Base-by-base conservation (phyloP, 148 eudicot genomes). In the Rhododendron mucronatum region DNA sequence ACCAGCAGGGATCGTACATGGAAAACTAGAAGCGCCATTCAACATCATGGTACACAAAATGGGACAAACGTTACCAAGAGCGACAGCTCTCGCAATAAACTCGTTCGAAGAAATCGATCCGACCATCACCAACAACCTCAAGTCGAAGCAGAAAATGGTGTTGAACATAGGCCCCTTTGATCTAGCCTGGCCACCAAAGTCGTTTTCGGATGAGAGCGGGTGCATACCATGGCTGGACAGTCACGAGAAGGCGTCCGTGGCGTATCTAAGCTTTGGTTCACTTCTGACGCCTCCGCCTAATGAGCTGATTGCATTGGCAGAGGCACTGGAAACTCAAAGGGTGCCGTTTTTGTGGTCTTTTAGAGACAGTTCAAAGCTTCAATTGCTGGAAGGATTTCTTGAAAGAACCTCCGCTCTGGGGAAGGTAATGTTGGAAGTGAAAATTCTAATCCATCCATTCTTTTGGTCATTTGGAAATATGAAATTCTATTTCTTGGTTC, bases 301-400 rank as follows among this genome's bases (percentile, higher is more conserved):
- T 15, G 94, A 94, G 88, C 69, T 92, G 14, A 81, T 67, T 3
- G 94, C 92, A 30, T 14, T 94, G 53, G 92, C 96, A 0, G 92
- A 90, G 81, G 96, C 93, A 37, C 89, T 96, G 0, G 91, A 89
- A 84, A 85, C 74, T 16, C 84, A 76, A 23, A 63, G 67, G 3
- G 83, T 91, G 51, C 91, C 96, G 35, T 96, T 96, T 84, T 85
- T 94, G 39, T 94, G 95, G 96, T 94, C 98, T 0, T 48, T 96
- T 47, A 90, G 82, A 1, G 90, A 91, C 50, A 82, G 89, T 53
- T 47, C 75, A 1, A 88, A 84, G 80, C 67, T 50, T 14, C 18
- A 84, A 16, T 78, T 96, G 4, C 94, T 95, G 3, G 55, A 83
- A 55, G 88, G 89, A 7, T 91, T 94, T 55, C 23, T 91, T 30